Evolutionary conservation across 1,139 yeast genomes (phyloP), one percentile per base, ranked within the genome.

Genomic region (Nematodospora anomalae): DNA sequence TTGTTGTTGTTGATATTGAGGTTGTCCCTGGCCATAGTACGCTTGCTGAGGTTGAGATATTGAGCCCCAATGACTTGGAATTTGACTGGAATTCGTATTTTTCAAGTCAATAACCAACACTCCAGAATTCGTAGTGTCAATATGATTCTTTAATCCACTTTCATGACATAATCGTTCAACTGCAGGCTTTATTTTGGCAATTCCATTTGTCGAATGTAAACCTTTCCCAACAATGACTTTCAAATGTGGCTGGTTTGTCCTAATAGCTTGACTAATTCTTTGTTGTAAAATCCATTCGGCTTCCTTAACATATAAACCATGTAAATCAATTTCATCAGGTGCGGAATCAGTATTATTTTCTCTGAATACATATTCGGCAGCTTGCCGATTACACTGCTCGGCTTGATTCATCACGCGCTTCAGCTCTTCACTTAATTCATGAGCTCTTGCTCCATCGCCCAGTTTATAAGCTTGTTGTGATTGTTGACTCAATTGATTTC

Each of bases 191-290:
- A 92, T 64, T 60, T 89, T 90, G 34, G 96, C 92, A 34, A 87
- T 76, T 22, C 95, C 95, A 48, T 80, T 69, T 34, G 74, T 71
- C 0, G 96, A 86, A 57, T 92, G 97, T 35, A 80, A 56, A 9
- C 97, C 98, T 60, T 90, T 90, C n/a, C 97, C 97, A 8, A 89
- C 97, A 55, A 92, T 90, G 13, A 87, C 87, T 41, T 73, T 64
- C 38, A 79, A 57, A 35, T 67, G 70, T 26, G 58, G 52, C 53
- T 88, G 95, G 42, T 76, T 68, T 31, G 86, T 74, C 30, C 68
- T 62, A 13, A 77, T 69, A 38, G 81, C 86, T 22, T 80, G 80
- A n/a, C 75, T 71, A 36, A 92, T 76, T 40, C 97, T 73, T 43
- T 76, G 77, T 50, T 83, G 86, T 48, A 90, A 68, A 36, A 84